Evolutionary conservation across 1,284 basidiomycete genomes (phyloP).

Genomic region (Ustilago cynodontis): DNA sequence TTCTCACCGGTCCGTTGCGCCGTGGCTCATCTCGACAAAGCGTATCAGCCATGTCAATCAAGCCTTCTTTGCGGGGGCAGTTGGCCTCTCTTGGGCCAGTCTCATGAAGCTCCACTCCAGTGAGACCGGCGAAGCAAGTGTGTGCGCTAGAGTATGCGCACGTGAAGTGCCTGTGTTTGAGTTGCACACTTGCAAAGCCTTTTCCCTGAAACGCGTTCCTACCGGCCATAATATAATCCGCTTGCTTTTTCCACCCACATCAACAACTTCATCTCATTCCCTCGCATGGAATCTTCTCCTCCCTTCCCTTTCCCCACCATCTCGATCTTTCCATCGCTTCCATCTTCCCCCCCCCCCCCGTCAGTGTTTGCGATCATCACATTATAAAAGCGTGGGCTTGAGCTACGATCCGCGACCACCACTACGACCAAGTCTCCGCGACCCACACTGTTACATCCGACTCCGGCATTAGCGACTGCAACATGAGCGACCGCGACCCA

Average conservation of each 20-base stretch:
- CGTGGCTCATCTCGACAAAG: slow-evolving; percentile 4
- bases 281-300: slow-evolving; percentile 26
- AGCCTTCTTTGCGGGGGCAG: not conserved
- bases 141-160: not conserved
- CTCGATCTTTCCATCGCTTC: not conserved
- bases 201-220: not conserved
- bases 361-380: not conserved
- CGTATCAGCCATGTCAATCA: not conserved
- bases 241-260: not conserved
- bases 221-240: slow-evolving; percentile 18
- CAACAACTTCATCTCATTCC: not conserved
- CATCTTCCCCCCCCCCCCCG: not conserved
- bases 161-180: not conserved
- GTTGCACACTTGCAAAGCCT: not conserved
- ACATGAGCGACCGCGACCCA: slow-evolving; percentile 24
- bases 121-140: not conserved
- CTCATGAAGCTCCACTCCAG: not conserved
- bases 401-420: not conserved
- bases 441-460: too few species aligned
- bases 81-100: not conserved
- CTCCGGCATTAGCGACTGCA: not conserved
- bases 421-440: not conserved
- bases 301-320: slow-evolving; percentile 6
- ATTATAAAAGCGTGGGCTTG: not conserved
- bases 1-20: slow-evolving; percentile 18